Base-by-base conservation (phyloP, 2,329 filamentous ascomycete species). In the Lachnellula arida region DNA sequence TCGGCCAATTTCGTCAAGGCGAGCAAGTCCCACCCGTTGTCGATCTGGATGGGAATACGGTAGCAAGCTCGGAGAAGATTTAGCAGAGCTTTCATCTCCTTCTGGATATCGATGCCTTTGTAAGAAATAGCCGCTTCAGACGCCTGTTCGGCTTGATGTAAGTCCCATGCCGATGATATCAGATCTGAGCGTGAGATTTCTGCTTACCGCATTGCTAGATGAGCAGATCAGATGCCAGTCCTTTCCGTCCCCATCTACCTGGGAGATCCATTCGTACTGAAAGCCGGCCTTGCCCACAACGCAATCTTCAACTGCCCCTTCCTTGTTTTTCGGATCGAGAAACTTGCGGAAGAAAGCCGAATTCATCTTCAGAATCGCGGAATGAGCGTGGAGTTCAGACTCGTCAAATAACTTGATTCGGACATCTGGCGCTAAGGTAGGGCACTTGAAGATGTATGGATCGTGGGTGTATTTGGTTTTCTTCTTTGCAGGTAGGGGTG, bases 321-420 rank as follows among this genome's bases (percentile, higher is more conserved):
- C 17, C 28, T 55, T 55, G 32, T 55, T 40, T n/a, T 42, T 22
- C 1, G 54, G 42, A 14, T 55, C 53, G 3, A 55, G 47, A n/a
- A 55, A 55, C n/a, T 35, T 25, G 12, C 28, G 35, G 40, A 55
- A 55, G 22, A 50, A 55, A 15, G 44, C 25, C 1, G 43, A 28
- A 39, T 55, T 46, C 9, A 55, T 39, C 47, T 8, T 47, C 46
- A 23, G 37, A 5, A 15, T 14, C 7, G 17, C 14, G 7, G 40
- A 17, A 15, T 19, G 12, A n/a, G n/a, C 15, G 6, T n/a, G 46
- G 12, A 48, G 1, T 40, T 40, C 37, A 2, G n/a, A 5, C 1
- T n/a, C 14, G 37, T 8, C 4, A 5, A 40, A 40, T 2, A 40
- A 15, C n/a, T 15, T 40, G 37, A 40, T 15, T 5, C 37, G 37